Evolutionary conservation across 2,329 filamentous ascomycete species (phyloP), one percentile per base, ranked within the genome.

Genomic region (Alternaria sp.): DNA sequence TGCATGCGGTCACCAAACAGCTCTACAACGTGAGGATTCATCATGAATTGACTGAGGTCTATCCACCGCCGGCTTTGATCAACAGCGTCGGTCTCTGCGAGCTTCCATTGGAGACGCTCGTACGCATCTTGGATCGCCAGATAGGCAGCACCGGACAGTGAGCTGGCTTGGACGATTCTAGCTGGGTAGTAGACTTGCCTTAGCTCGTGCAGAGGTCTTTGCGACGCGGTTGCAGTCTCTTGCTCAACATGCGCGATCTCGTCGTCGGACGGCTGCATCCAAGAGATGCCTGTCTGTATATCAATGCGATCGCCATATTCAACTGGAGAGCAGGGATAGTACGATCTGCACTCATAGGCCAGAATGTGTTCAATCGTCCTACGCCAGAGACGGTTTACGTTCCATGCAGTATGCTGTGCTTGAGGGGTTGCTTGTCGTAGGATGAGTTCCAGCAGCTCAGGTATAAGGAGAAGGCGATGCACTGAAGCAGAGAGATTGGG

Each of bases 401-500:
- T 14, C 53, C 43, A 55, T 36, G 53, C 53, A 6, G 53, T 36
- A 27, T 46, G 44, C 46, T 55, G 32, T 36, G 32, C 14, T 16
- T 36, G 32, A 36, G 14, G 32, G 11, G 32, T 14, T 36, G 32
- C 32, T 36, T 16, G 14, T 36, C 32, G 32, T 36, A 36, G 32
- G 12, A 36, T 16, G 2, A 36, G 2, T 16, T 36, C 43, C 5
- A 55, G 22, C 20, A 55, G n/a, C 9, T 55, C 53, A n/a, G 53
- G 41, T 34, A 55, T 55, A 8, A 32, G 22, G 14, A 55, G 53
- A 34, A 44, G 41, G 16, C 30, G 53, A n/a, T 53, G 50, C 10
- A 28, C 25, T 11, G 50, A 8, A 22, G 27, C 27, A 18, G 27
- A 28, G 5, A 2, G 27, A 10, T n/a, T 32, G 4, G 6, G 7